These are phyloP conservation scores for Fagopyrum homotropicum DNA, from an alignment of 148 eudicot genomes.

Conservation along the genomic window DNA sequence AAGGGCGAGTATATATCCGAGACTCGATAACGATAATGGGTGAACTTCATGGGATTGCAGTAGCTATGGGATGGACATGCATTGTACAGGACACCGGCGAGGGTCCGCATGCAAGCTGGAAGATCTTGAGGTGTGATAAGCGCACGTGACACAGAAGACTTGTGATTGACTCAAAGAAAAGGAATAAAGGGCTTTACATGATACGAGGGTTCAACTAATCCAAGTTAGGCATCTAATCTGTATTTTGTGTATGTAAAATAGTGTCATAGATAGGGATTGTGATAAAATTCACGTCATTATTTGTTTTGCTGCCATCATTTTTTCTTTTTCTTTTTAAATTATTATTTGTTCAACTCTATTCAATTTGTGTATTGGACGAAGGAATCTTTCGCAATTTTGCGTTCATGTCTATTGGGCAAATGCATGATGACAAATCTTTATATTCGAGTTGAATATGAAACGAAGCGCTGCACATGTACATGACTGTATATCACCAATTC, in stretches of 20 bases:
- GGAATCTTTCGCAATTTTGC: too few relatives aligned
- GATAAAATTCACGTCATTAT: background rate
- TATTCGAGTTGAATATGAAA: too few relatives aligned
- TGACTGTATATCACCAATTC: too few relatives aligned
- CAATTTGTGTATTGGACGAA: background rate
- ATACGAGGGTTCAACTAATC: background rate
- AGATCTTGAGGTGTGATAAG: conserved; percentile 36
- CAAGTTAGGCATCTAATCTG: background rate
- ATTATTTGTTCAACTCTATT: too few relatives aligned
- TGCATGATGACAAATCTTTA: too few relatives aligned
- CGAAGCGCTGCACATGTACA: too few relatives aligned
- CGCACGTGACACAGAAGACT: conserved; percentile 3
- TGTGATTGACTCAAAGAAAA: background rate
- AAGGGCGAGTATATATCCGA: conserved; percentile 51
- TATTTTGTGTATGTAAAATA: conserved; percentile 5
- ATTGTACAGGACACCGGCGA: conserved; percentile 46
- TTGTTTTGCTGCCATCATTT: background rate
- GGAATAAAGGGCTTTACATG: background rate
- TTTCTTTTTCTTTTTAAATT: too few relatives aligned
- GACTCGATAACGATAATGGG: conserved; percentile 40
- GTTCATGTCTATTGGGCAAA: too few relatives aligned
- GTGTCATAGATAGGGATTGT: background rate
- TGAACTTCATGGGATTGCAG: conserved; percentile 47
- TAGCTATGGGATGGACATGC: conserved; percentile 54
- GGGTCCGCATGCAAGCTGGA: conserved; percentile 63